Evolutionary conservation across 1,284 basidiomycete species (phyloP).

Genomic region (Ceratobasidium sp.): DNA sequence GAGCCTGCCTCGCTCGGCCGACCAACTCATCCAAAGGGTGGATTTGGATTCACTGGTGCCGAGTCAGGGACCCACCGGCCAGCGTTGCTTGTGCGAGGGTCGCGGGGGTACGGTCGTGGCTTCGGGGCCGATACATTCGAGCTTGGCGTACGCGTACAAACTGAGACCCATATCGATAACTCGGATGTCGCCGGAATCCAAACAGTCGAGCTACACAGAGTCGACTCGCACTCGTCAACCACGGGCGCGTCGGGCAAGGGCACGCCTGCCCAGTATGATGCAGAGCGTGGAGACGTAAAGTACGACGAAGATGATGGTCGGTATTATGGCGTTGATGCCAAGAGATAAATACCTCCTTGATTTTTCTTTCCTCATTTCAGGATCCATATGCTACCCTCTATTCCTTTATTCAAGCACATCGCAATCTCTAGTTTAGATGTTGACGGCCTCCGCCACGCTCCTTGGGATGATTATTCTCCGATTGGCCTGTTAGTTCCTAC

Average conservation of each 20-base stretch:
- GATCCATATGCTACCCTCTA: background rate
- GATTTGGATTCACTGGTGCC: background rate
- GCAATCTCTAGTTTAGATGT: slow-evolving; percentile 12
- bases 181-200: background rate
- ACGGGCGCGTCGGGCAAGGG: slow-evolving; percentile 10
- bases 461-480: no score
- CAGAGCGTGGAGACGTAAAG: slow-evolving; percentile 25
- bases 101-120: slow-evolving; percentile 12
- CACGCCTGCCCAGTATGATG: slow-evolving; percentile 27
- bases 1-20: slow-evolving; percentile 12
- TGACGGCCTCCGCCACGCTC: background rate
- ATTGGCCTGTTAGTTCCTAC: background rate
- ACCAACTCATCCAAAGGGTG: background rate
- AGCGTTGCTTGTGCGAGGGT: background rate
- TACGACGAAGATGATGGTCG: slow-evolving; percentile 34
- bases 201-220: slow-evolving; percentile 12
- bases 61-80: slow-evolving; percentile 19
- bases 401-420: background rate
- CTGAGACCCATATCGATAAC: slow-evolving; percentile 39
- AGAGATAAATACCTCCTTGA: background rate
- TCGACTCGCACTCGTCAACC: slow-evolving; percentile 25
- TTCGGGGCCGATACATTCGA: slow-evolving; percentile 29
- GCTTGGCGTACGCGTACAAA: slow-evolving; percentile 41
- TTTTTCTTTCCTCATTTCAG: no score
- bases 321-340: slow-evolving; percentile 31